phyloP scores from a whole-genome alignment of 768 basidiomycete genomes.

The Pulveroboletus sp. region DNA sequence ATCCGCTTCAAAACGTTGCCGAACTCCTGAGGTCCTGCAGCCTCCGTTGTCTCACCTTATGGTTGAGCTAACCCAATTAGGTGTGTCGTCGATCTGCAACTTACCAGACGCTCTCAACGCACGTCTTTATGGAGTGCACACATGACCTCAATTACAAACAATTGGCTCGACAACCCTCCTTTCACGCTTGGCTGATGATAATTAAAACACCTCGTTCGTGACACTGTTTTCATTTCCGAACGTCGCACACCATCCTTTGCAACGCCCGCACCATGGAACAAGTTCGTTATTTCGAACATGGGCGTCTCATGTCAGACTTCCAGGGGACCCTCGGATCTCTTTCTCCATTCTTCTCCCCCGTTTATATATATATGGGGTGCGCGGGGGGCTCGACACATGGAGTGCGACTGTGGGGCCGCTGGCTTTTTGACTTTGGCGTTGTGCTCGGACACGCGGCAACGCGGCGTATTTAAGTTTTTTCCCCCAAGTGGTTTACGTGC shows the following conservation, averaged over 20 bases:
- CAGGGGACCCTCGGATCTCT: conserved; percentile 13
- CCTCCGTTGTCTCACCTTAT: neutral
- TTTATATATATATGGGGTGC: conserved; percentile 11
- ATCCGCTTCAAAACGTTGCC: neutral
- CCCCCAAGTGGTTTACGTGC: conserved; percentile 4
- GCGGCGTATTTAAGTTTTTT: conserved; percentile 23
- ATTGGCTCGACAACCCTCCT: neutral
- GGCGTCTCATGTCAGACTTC: conserved; percentile 9
- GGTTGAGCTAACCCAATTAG: neutral
- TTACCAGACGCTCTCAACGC: neutral
- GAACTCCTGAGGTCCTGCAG: neutral
- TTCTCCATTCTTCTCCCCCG: conserved; percentile 3
- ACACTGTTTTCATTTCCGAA: conserved; percentile 22
- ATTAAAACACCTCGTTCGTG: neutral
- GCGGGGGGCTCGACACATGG: conserved; percentile 20
- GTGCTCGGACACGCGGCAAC: conserved; percentile 15
- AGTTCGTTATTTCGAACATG: neutral
- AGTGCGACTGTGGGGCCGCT: conserved; percentile 16
- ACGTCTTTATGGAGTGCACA: neutral
- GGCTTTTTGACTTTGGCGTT: conserved; percentile 21
- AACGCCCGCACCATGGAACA: conserved; percentile 1
- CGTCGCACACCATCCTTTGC: conserved; percentile 1
- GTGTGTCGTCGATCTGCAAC: neutral
- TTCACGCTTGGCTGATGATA: neutral
- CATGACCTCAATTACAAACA: neutral